Base-by-base conservation (phyloP, 345 rosid species). In the Garcia nutans region DNA sequence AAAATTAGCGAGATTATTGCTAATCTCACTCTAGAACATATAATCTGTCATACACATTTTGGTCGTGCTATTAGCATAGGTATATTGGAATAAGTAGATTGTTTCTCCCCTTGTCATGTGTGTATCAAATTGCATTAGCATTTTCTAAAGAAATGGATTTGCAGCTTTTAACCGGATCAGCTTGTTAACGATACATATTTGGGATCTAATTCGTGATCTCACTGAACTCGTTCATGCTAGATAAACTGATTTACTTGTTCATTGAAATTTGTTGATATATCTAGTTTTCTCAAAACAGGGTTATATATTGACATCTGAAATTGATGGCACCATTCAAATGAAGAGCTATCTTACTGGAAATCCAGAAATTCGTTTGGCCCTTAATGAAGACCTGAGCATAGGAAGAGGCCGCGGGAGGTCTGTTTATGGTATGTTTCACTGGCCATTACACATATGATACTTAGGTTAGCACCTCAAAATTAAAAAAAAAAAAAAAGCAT, bases 251-350 rank as follows among this genome's bases (percentile, higher is more conserved):
- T 42, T 66, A 7, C 17, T 67, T 65, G 26, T 23, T 45, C 41
- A 68, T 69, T 52, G 60, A 42, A 47, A 65, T 65, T 54, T 54
- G n/a, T 15, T 15, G 22, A 20, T 69, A 3, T 47, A 22, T 60
- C 20, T 6, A 37, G 41, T 58, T 20, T 20, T 56, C 65, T 60
- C 64, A 55, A 54, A 58, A 81, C 90, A 91, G 98, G 99, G 99
- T 66, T 96, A 93, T 78, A 93, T 96, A 79, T 82, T 96, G 82
- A 96, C 99, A 70, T 93, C 99, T 56, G 98, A 96, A 84, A 93
- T 96, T 72, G 98, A 96, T 84, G 99, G 99, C 62, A 96, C 99
- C 79, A 96, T 96, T 84, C 99, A 96, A 91, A 96, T 93, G 99
- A 96, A 96, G 89, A 96, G 98, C 78, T 96, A 93, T 83, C 95